Conservation (phyloP, 257 asterid species). For the Ilex aquifolium region DNA sequence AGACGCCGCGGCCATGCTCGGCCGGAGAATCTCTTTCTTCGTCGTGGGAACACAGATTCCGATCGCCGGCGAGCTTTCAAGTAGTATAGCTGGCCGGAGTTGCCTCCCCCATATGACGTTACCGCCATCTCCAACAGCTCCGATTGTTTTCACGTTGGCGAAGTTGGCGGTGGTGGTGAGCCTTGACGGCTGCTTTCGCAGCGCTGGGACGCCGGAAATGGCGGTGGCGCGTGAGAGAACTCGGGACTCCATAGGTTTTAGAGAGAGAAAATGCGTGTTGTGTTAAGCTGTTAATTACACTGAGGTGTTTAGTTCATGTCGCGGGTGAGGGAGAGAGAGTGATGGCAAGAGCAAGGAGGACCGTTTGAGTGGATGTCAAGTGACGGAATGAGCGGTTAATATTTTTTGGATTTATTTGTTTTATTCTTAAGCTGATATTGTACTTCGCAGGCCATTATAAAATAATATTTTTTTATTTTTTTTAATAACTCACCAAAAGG, state of each 20-base stretch:
- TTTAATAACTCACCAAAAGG: not conserved
- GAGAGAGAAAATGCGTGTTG: conserved; percentile 12
- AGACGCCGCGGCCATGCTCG: conserved; percentile 70
- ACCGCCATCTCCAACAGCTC: conserved; percentile 43
- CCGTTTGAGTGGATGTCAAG: conserved; percentile 38
- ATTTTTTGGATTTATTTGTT: conserved; percentile 13
- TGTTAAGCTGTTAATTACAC: not conserved
- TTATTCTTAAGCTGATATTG: conserved; percentile 11
- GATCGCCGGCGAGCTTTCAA: conserved; percentile 43
- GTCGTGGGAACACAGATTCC: conserved; percentile 16
- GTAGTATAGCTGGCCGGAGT: conserved; percentile 66
- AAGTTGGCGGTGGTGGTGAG: conserved; percentile 21
- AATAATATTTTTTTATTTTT: not conserved
- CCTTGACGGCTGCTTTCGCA: conserved; percentile 39
- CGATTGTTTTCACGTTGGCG: conserved; percentile 34
- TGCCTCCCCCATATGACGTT: conserved; percentile 70
- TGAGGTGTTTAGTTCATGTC: not conserved
- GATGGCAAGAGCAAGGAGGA: not conserved
- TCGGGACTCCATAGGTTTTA: conserved; percentile 81
- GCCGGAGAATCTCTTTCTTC: conserved; percentile 39
- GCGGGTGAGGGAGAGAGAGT: not conserved
- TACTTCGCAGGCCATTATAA: not conserved
- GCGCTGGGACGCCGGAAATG: conserved; percentile 50
- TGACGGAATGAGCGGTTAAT: conserved; percentile 38
- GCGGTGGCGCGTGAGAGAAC: conserved; percentile 70